A percentile compares a stretch with the other conserved stretches of the same genome.
Evolutionary conservation across 1,284 basidiomycete species (phyloP).

Genomic region (Leccinum fallax): DNA sequence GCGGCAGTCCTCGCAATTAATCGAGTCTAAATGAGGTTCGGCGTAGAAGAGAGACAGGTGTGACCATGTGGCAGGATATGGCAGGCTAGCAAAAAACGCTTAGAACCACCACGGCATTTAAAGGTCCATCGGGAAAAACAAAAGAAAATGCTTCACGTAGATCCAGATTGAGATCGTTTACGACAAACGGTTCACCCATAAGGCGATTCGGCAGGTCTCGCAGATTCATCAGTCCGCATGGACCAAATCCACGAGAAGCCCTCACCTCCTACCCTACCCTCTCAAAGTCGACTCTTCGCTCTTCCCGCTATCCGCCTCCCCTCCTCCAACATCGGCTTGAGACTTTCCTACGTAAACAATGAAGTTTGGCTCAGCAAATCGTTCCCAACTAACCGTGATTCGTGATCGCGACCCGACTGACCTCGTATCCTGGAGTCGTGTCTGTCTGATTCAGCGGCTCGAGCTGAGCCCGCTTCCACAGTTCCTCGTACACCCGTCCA

Average conservation of each 20-base stretch:
- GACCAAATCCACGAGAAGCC: background rate
- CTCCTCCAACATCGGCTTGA: conserved; percentile 30
- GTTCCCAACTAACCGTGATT: background rate
- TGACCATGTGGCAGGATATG: background rate
- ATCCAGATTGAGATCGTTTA: background rate
- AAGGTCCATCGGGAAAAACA: background rate
- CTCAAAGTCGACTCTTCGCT: conserved; percentile 27
- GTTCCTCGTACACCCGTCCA: conserved; percentile 68
- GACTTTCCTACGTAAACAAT: conserved; percentile 20
- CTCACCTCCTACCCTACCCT: background rate
- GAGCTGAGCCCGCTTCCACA: conserved; percentile 64
- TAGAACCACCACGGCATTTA: background rate
- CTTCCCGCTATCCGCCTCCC: conserved; percentile 22
- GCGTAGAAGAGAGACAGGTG: background rate
- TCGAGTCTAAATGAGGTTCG: background rate
- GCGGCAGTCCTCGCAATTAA: background rate
- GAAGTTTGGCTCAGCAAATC: background rate
- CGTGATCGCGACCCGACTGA: conserved; percentile 26
- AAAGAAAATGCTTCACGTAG: background rate
- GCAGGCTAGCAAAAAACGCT: background rate
- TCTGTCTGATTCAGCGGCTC: conserved; percentile 66
- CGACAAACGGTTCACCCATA: background rate
- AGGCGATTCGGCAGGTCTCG: background rate
- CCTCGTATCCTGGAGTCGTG: conserved; percentile 56
- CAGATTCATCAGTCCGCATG: background rate